Percentiles rank a stretch among this genome's conserved stretches.
phyloP scores from a whole-genome alignment of 176 grass and related monocot species.

The Rhipidocladum racemiflorum region DNA sequence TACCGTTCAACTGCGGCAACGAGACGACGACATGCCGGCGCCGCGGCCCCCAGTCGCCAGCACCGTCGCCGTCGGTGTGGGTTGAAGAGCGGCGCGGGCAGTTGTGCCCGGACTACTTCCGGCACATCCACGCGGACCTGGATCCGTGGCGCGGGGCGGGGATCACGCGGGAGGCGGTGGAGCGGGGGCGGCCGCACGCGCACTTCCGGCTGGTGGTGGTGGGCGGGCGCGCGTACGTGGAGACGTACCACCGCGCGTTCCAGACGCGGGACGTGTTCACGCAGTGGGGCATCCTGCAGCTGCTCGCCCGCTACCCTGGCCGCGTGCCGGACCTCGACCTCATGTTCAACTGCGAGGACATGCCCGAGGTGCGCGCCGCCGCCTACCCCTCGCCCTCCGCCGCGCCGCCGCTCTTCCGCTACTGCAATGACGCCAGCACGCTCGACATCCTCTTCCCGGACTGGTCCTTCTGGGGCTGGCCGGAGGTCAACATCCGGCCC shows the following conservation, averaged over 20 bases:
- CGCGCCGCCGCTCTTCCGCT: constrained; percentile 70
- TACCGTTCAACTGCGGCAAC: constrained; percentile 31
- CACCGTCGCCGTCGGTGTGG: neutral
- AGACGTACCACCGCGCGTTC: constrained; percentile 49
- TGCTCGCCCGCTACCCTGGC: constrained; percentile 61
- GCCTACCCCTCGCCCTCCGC: neutral
- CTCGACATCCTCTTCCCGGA: constrained; percentile 80
- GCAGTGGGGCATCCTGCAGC: constrained; percentile 80
- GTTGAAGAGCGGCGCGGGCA: neutral
- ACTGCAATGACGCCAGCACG: constrained; percentile 70
- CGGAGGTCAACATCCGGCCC: constrained; percentile 65
- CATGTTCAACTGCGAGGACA: constrained; percentile 78
- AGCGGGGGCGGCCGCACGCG: constrained; percentile 35
- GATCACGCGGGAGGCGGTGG: constrained; percentile 43
- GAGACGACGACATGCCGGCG: neutral
- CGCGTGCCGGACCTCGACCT: constrained; percentile 78
- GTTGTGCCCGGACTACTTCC: constrained; percentile 65
- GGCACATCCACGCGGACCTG: constrained; percentile 65
- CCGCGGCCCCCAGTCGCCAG: too few species aligned
- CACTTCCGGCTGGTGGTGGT: constrained; percentile 60
- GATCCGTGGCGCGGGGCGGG: constrained; percentile 44
- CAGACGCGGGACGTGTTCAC: constrained; percentile 75
- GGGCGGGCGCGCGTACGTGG: constrained; percentile 50
- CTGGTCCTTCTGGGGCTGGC: constrained; percentile 98
- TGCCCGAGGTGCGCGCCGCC: constrained; percentile 29